Conservation (phyloP, 1,284 basidiomycete species). For the Meripilus lineatus region DNA sequence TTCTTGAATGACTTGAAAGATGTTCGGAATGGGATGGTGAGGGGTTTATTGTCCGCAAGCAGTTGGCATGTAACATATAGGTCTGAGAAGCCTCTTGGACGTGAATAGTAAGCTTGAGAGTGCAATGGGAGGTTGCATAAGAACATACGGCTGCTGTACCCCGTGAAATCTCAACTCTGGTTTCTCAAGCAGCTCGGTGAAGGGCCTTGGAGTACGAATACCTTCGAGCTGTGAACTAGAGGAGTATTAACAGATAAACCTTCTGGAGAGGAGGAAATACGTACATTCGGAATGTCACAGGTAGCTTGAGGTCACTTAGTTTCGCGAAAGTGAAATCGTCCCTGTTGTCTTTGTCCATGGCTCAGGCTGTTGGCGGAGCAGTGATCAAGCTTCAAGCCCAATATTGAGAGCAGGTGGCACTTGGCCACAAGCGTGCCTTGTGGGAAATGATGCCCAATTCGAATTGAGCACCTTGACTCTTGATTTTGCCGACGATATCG, state of each 20-base stretch:
- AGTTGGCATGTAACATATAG: conserved; percentile 91
- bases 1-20: conserved; percentile 90
- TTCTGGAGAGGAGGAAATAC: conserved; percentile 18
- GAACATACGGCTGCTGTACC: conserved; percentile 61
- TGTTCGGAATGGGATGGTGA: conserved; percentile 88
- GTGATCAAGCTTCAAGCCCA: no score
- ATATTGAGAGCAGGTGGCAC: no score
- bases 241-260: conserved; percentile 1
- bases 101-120: conserved; percentile 8
- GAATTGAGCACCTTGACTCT: no score
- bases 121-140: no score
- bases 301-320: conserved; percentile 81
- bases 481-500: no score
- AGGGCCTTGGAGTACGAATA: conserved; percentile 58
- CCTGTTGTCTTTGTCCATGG: conserved; percentile 75
- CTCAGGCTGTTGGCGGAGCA: no score
- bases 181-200: conserved; percentile 73
- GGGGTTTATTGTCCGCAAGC: conserved; percentile 87
- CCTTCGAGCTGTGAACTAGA: conserved; percentile 85
- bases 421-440: no score
- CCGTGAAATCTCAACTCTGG: conserved; percentile 79
- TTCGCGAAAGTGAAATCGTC: conserved; percentile 89
- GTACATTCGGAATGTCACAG: conserved; percentile 86
- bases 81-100: conserved; percentile 74
- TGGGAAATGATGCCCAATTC: no score